Evolutionary conservation across 1,139 yeast species (phyloP), one percentile per base, ranked within the genome.

Genomic region (Yamadazyma conglobata): DNA sequence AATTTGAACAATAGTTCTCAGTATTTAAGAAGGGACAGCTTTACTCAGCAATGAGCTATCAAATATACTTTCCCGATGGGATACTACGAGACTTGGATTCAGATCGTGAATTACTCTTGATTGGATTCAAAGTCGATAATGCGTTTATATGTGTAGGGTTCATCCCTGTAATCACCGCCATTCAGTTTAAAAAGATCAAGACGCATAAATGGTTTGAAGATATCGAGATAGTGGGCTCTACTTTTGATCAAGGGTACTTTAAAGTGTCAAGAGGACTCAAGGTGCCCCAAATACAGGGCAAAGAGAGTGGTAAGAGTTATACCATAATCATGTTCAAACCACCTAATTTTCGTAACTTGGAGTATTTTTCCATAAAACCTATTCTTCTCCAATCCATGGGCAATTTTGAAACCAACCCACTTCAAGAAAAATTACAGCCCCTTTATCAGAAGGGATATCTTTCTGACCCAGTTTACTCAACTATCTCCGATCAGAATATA

Each of bases 351-450:
- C 66, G 67, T 25, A 72, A 76, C 38, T 71, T 91, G 68, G 96
- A 89, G 47, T 87, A 84, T 52, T 83, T 79, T 44, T 80, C 96
- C 0, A 57, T 84, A 4, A 63, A 70, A 15, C 95, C 96, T 0
- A 83, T 82, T 23, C 65, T 75, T 19, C 68, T 82, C 30, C 88
- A 82, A 40, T 69, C 82, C 2, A 66, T 71, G 53, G 64, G 40
- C 22, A 40, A 22, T 20, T 19, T 22, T 19, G 37, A 35, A 19
- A 21, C 9, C 9, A 42, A 37, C 26, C 27, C 27, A 5, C 22
- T 30, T 6, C 28, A 25, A 2, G 15, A 28, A 6, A 25, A 34
- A 10, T 23, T 36, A 8, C 17, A 22, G 10, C 22, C 31, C 10
- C 22, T 37, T 10, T 33, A 35, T 15, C 19, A 27, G 2, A 34